Evolutionary conservation across 1,284 basidiomycete genomes (phyloP), one percentile per base, ranked within the genome.

Genomic region (Mycosarcoma maydis): DNA sequence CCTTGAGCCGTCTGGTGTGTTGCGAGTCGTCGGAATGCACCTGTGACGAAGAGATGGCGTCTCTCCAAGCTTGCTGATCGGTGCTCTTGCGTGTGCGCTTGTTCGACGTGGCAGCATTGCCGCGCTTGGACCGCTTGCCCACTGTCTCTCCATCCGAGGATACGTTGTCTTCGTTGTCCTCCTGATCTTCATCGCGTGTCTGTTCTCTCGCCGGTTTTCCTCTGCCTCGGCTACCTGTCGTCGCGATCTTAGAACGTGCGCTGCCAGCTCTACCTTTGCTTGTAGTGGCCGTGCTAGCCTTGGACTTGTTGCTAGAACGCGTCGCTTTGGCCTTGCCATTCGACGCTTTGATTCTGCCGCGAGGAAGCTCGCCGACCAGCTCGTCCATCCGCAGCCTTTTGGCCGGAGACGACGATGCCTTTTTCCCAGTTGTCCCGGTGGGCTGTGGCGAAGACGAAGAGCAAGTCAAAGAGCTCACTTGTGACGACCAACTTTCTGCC

Each of bases 1-100:
- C 37, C 43, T 62, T 69, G 41, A 54, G 37, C 27, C 50, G 27
- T 47, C 26, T 58, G 26, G 59, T 62, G 40, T 47, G 49, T n/a
- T 51, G 47, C 37, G 66, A 61, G 32, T 68, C 65, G 32, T 53
- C 50, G 3, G 53, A 56, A 27, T 56, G 57, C 7, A 61, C 36
- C 22, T 37, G 47, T 1, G 64, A 67, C 22, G 57, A 60, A 13
- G 20, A 26, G 13, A 57, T 32, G 0, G 14, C 14, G 19, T 38
- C 39, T 32, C 55, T 43, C 50, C 42, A 53, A 1, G 44, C 26
- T 16, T 57, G 49, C 22, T 41, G 27, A 13, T 36, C 56, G 8
- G 20, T 23, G 32, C 17, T 36, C 4, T 46, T 47, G 22, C 30
- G 24, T 32, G 41, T 24, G 16, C 36, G 30, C 19, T 37, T 34